These are phyloP conservation scores for Pseudogymnoascus sp. DNA, from an alignment of 2,329 filamentous ascomycete genomes.

Conservation along the genomic window DNA sequence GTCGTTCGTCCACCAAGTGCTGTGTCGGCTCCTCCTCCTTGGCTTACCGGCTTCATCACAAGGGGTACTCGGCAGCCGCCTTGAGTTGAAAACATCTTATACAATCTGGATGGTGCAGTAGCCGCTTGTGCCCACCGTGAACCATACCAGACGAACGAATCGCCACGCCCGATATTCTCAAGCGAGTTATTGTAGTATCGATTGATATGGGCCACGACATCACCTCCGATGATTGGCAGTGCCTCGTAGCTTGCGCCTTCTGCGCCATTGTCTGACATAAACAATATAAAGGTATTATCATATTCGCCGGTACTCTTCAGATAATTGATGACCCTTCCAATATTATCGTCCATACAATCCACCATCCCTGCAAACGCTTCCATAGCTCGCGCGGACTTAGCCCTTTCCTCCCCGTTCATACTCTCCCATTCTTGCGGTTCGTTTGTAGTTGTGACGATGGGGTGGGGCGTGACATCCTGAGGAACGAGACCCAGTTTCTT, in stretches of 20 bases:
- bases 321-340: conserved; percentile 50
- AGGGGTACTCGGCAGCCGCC: conserved; percentile 1
- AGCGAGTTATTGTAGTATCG: conserved; percentile 51
- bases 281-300: conserved; percentile 56
- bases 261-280: conserved; percentile 56
- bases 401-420: conserved; percentile 37
- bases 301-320: conserved; percentile 47
- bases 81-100: conserved; percentile 11
- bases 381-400: conserved; percentile 46
- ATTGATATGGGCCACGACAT: conserved; percentile 44
- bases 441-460: conserved; percentile 36
- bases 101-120: conserved; percentile 39
- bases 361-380: conserved; percentile 58
- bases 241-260: conserved; percentile 52
- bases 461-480: conserved; percentile 41
- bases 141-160: conserved; percentile 54
- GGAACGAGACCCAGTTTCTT: conserved; percentile 49
- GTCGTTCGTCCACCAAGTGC: conserved; percentile 11
- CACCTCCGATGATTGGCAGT: conserved; percentile 46
- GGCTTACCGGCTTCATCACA: not conserved
- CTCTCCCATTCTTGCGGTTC: conserved; percentile 41
- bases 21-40: not conserved
- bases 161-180: conserved; percentile 48
- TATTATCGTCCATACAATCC: conserved; percentile 50
- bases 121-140: conserved; percentile 47